phyloP scores from a whole-genome alignment of 1,284 basidiomycete species.

The Uromyces viciae-fabae region DNA sequence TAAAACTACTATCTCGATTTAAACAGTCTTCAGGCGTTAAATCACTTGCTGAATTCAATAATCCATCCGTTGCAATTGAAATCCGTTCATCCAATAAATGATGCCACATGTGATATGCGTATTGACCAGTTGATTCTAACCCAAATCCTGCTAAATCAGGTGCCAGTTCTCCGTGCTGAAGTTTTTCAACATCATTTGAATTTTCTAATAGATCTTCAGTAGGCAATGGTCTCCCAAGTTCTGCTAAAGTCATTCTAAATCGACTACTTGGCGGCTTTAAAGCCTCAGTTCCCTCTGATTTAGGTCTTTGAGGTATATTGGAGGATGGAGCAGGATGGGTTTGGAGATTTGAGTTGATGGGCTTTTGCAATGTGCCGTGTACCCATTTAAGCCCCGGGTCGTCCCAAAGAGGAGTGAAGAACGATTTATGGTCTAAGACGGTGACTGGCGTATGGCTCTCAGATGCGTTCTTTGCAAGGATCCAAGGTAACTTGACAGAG shows the following conservation, averaged over 20 bases:
- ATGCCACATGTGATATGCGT: conserved; percentile 45
- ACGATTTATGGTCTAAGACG: conserved; percentile 38
- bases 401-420: conserved; percentile 44
- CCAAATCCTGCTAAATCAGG: conserved; percentile 19
- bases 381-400: conserved; percentile 32
- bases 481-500: conserved; percentile 38
- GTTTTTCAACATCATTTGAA: conserved; percentile 3
- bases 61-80: conserved; percentile 27
- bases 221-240: background rate
- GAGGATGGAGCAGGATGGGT: background rate
- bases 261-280: conserved; percentile 22
- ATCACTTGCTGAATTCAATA: conserved; percentile 5
- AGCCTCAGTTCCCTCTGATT: background rate
- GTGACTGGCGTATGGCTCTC: conserved; percentile 21
- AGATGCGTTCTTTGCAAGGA: conserved; percentile 28
- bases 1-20: conserved; percentile 34
- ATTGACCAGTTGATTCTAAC: conserved; percentile 34
- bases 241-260: conserved; percentile 13
- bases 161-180: conserved; percentile 24
- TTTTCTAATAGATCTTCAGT: background rate
- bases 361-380: conserved; percentile 19
- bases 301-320: background rate
- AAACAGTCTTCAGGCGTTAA: conserved; percentile 23
- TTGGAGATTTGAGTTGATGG: background rate
- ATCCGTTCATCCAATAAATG: conserved; percentile 39